These are phyloP conservation scores for Dictyostelium capitatum DNA, from an alignment of 78 protist species.

Conservation along the genomic window DNA sequence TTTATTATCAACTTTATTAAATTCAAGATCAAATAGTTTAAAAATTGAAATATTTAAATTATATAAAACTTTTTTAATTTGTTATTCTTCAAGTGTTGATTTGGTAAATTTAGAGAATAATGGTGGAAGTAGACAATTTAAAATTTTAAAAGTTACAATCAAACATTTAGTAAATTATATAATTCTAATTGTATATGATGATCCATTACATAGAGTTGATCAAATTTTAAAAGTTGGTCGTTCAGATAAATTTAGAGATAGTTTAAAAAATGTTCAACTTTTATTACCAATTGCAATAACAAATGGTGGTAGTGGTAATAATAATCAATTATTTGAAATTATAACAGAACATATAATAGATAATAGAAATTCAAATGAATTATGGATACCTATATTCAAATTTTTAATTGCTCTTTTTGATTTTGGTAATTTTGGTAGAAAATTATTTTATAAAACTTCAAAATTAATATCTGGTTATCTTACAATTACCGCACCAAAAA, in stretches of 20 bases:
- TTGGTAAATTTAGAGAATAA: not conserved
- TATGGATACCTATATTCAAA: not conserved
- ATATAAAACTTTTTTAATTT: not conserved
- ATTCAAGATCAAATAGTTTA: not conserved
- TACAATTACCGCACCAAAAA: not conserved
- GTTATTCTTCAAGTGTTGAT: not conserved
- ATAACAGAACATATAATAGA: not conserved
- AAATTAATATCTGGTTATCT: not conserved
- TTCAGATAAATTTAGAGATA: not conserved
- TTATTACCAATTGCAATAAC: not conserved
- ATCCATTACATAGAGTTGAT: not conserved
- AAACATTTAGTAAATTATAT: not conserved
- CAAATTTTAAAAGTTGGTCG: not conserved
- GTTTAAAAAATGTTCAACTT: not conserved
- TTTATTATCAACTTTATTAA: not conserved
- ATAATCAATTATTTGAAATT: not conserved
- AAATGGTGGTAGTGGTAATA: too few relatives aligned
- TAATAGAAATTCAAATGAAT: not conserved
- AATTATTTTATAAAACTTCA: not conserved
- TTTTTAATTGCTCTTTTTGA: not conserved
- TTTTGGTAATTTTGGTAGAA: constrained; percentile 3
- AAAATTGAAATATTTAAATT: constrained; percentile 2
- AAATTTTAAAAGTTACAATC: not conserved
- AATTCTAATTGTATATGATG: not conserved
- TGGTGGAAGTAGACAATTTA: not conserved